Conservation (phyloP, 768 basidiomycete genomes). For the Suillus brevipes region DNA sequence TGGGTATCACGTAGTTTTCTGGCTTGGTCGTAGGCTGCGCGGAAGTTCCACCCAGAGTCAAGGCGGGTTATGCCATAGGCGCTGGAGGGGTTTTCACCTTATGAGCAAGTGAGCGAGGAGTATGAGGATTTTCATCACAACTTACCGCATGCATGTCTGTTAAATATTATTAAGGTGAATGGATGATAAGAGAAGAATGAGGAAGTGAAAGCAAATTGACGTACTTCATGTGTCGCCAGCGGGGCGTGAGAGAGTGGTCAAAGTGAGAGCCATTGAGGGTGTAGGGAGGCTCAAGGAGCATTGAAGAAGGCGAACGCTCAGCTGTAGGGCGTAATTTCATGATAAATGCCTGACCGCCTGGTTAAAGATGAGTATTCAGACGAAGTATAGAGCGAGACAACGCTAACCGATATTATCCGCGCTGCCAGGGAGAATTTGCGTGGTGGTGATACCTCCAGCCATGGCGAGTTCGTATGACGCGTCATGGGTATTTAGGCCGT, state of each 20-base stretch:
- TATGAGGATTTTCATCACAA: not conserved
- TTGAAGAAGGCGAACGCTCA: constrained; percentile 44
- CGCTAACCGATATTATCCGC: constrained; percentile 27
- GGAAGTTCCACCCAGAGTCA: constrained; percentile 77
- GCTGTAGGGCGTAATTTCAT: constrained; percentile 50
- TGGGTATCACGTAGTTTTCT: constrained; percentile 66
- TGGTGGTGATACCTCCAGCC: constrained; percentile 49
- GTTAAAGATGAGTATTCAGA: not conserved
- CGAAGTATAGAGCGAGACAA: constrained; percentile 8
- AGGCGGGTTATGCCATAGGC: constrained; percentile 58
- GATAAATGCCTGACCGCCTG: constrained; percentile 51
- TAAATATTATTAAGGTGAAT: not conserved
- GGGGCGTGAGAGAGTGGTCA: constrained; percentile 19
- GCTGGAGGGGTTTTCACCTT: constrained; percentile 36
- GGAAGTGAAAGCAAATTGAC: not conserved
- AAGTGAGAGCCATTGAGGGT: constrained; percentile 30
- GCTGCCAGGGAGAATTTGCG: constrained; percentile 49
- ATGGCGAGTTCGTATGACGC: constrained; percentile 40
- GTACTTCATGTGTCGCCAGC: constrained; percentile 33
- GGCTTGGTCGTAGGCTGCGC: constrained; percentile 79
- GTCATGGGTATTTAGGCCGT: constrained; percentile 49
- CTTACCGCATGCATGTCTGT: constrained; percentile 45
- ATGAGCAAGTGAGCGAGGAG: not conserved
- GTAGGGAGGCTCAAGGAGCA: constrained; percentile 53
- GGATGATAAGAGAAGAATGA: not conserved